These are phyloP conservation scores for Antarctomyces pellizariae DNA, from an alignment of 495 filamentous ascomycete species.

Conservation along the genomic window DNA sequence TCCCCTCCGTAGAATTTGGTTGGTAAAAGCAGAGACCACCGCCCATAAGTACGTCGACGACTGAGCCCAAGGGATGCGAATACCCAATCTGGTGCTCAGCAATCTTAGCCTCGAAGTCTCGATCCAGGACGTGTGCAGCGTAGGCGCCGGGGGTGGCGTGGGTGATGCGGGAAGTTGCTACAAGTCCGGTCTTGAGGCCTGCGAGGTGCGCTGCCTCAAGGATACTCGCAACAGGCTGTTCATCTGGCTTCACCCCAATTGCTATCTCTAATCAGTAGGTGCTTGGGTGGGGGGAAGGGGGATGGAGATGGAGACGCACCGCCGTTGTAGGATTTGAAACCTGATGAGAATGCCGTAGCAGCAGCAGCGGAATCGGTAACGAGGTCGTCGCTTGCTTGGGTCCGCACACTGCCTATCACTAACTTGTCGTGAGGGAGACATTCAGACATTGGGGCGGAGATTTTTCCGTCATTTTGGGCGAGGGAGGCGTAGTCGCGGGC, in stretches of 20 bases:
- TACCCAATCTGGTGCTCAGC: constrained; percentile 15
- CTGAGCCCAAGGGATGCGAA: constrained; percentile 12
- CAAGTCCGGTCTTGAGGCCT: constrained; percentile 14
- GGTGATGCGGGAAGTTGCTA: constrained; percentile 16
- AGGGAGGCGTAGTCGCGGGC: constrained; percentile 13
- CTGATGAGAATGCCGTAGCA: constrained; percentile 15
- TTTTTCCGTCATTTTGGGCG: constrained; percentile 9
- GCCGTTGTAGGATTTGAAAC: constrained; percentile 14
- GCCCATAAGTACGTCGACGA: constrained; percentile 16
- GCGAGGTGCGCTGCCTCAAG: constrained; percentile 14
- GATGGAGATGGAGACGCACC: constrained; percentile 3
- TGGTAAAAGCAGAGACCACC: constrained; percentile 17
- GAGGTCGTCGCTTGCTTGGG: constrained; percentile 13
- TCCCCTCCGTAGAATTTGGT: constrained; percentile 11
- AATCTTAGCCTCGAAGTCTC: constrained; percentile 13
- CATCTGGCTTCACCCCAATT: constrained; percentile 11
- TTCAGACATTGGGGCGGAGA: constrained; percentile 4
- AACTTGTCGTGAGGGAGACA: constrained; percentile 13
- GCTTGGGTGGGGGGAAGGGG: not conserved
- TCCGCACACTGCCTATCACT: constrained; percentile 14
- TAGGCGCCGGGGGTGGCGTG: constrained; percentile 10
- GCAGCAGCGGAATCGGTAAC: constrained; percentile 15
- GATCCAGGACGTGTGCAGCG: constrained; percentile 14
- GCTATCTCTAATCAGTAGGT: not conserved
- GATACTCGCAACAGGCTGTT: constrained; percentile 13